Percentiles rank a stretch among this genome's conserved stretches.
phyloP scores from a whole-genome alignment of 495 filamentous ascomycete genomes.

The Corynascus novoguineensis region DNA sequence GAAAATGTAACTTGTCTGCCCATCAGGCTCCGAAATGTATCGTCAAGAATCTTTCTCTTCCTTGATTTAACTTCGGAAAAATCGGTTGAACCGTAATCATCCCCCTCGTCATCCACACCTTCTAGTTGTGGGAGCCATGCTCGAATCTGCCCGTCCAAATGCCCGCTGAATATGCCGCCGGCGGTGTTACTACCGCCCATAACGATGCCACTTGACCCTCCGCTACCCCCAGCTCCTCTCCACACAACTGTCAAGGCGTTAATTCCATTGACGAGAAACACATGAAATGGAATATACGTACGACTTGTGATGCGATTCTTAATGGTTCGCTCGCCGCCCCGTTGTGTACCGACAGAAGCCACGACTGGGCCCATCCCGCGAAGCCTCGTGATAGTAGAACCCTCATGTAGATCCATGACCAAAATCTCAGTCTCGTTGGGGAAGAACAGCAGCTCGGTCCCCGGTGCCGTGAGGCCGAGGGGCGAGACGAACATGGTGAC shows the following conservation, averaged over 20 bases:
- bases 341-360: slow-evolving; percentile 35
- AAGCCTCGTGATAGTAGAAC: slow-evolving; percentile 64
- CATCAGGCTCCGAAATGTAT: slow-evolving; percentile 51
- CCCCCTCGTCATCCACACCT: slow-evolving; percentile 43
- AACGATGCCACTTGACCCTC: slow-evolving; percentile 35
- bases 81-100: slow-evolving; percentile 32
- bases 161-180: slow-evolving; percentile 52
- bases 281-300: slow-evolving; percentile 3
- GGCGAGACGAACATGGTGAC: slow-evolving; percentile 59
- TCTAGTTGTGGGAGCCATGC: slow-evolving; percentile 51
- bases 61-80: slow-evolving; percentile 37
- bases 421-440: slow-evolving; percentile 74
- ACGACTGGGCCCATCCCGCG: slow-evolving; percentile 52
- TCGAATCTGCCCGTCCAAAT: slow-evolving; percentile 54
- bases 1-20: slow-evolving; percentile 50
- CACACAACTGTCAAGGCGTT: slow-evolving; percentile 48
- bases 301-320: slow-evolving; percentile 56
- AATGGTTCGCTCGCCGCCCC: slow-evolving; percentile 38
- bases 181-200: slow-evolving; percentile 41
- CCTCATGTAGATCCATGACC: slow-evolving; percentile 68
- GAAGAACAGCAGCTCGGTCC: slow-evolving; percentile 63
- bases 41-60: slow-evolving; percentile 57
- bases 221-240: slow-evolving; percentile 50
- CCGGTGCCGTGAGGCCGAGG: slow-evolving; percentile 40
- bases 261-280: background rate